phyloP scores from a whole-genome alignment of 805 yeast species.

The Saturnispora quitensis region DNA sequence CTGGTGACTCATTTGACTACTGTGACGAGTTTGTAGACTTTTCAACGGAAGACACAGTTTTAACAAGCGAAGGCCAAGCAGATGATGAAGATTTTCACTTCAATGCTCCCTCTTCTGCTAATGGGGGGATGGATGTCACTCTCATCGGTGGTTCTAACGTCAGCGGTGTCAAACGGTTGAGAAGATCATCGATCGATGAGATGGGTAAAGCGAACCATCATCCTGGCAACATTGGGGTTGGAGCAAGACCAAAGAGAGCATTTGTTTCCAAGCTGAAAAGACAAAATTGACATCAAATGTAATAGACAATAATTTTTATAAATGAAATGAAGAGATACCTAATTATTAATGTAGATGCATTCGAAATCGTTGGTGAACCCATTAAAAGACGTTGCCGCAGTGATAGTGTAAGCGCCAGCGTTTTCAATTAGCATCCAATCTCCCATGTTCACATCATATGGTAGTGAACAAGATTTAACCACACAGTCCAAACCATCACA shows the following conservation, averaged over 20 bases:
- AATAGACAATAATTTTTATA: neutral
- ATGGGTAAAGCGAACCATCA: neutral
- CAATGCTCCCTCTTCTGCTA: constrained; percentile 9
- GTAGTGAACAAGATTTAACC: constrained; percentile 40
- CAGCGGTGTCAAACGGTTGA: constrained; percentile 17
- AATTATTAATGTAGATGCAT: constrained; percentile 49
- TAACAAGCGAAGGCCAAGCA: constrained; percentile 21
- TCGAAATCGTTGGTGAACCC: constrained; percentile 64
- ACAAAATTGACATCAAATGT: neutral
- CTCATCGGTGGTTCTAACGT: constrained; percentile 17
- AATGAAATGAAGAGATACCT: neutral
- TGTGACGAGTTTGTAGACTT: neutral
- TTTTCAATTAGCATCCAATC: constrained; percentile 86
- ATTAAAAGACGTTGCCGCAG: constrained; percentile 88
- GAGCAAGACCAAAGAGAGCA: constrained; percentile 3
- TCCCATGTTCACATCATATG: constrained; percentile 62
- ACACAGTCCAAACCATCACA: constrained; percentile 95
- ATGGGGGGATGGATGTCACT: constrained; percentile 24
- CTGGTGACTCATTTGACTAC: neutral
- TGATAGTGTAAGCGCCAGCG: constrained; percentile 86
- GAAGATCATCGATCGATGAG: constrained; percentile 11
- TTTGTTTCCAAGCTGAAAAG: constrained; percentile 2
- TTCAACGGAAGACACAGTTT: constrained; percentile 5
- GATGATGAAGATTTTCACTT: constrained; percentile 19
- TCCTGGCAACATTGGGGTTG: neutral